These are phyloP conservation scores for Pseudogymnoascus sp. DNA, from an alignment of 2,329 filamentous ascomycete species.

Conservation along the genomic window DNA sequence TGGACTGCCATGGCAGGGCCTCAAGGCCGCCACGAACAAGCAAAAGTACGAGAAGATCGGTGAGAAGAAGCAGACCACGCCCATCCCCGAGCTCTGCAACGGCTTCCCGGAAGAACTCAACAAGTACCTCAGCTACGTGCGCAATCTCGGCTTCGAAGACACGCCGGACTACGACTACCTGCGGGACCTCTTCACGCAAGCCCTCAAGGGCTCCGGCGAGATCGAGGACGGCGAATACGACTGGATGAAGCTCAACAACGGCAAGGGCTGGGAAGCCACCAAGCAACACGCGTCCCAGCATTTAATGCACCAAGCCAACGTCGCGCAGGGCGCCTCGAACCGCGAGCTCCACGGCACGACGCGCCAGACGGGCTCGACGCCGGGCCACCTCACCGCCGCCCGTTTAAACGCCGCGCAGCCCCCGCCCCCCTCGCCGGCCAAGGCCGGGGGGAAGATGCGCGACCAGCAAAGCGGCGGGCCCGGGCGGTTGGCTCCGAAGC, in stretches of 20 bases:
- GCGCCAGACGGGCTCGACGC: conserved; percentile 50
- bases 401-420: conserved; percentile 93
- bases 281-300: conserved; percentile 62
- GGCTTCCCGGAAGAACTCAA: conserved; percentile 95
- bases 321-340: conserved; percentile 70
- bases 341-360: conserved; percentile 73
- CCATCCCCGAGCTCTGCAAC: conserved; percentile 93
- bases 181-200: conserved; percentile 90
- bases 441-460: conserved; percentile 61
- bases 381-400: conserved; percentile 59
- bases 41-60: conserved; percentile 99
- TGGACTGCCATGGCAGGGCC: conserved; percentile 61
- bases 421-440: conserved; percentile 78
- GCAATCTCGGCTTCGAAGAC: conserved; percentile 96
- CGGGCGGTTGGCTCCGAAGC: conserved; percentile 60
- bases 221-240: conserved; percentile 98
- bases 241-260: conserved; percentile 96
- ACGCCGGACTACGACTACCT: conserved; percentile 98
- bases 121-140: conserved; percentile 94
- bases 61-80: conserved; percentile 98
- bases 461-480: conserved; percentile 63
- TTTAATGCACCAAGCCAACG: conserved; percentile 68
- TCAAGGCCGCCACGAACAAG: conserved; percentile 71
- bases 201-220: conserved; percentile 86
- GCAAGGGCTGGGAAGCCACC: conserved; percentile 83